A percentile compares a stretch with the other conserved stretches of the same genome.
These are phyloP conservation scores for Apiotrichum porosum DNA, from an alignment of 1,284 basidiomycete genomes.

Conservation along the genomic window DNA sequence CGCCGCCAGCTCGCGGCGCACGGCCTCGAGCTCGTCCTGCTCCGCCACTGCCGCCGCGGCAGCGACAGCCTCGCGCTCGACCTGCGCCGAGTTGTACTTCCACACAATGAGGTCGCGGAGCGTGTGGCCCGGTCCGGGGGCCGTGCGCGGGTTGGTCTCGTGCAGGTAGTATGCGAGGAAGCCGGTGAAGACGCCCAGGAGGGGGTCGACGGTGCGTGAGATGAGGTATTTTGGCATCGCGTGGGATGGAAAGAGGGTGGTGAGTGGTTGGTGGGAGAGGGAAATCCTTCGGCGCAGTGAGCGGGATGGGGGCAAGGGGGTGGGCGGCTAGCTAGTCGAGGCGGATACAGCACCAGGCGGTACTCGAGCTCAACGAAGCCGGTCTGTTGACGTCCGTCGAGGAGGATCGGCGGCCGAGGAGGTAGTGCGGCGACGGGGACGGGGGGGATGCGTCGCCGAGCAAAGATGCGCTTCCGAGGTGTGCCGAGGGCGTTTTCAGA, in stretches of 20 bases:
- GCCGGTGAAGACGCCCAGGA: conserved; percentile 74
- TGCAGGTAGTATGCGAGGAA: conserved; percentile 74
- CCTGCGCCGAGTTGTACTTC: conserved; percentile 56
- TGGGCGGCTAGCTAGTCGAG: too few species aligned
- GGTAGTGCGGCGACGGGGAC: too few species aligned
- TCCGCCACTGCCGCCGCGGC: conserved; percentile 13
- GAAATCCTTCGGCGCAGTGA: neutral
- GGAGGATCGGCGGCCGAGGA: too few species aligned
- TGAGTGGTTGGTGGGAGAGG: neutral
- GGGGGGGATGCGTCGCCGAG: too few species aligned
- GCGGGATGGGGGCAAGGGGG: neutral
- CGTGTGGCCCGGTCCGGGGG: conserved; percentile 61
- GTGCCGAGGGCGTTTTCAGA: too few species aligned
- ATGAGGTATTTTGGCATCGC: conserved; percentile 45
- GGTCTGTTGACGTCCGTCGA: too few species aligned
- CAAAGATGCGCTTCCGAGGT: too few species aligned
- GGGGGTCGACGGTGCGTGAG: conserved; percentile 57
- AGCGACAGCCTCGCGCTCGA: conserved; percentile 22
- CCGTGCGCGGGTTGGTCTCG: conserved; percentile 76
- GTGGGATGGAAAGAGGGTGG: neutral
- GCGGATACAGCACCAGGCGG: too few species aligned
- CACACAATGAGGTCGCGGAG: conserved; percentile 61
- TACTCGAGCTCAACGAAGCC: too few species aligned
- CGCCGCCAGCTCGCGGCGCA: conserved; percentile 40
- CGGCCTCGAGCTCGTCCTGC: conserved; percentile 36